Conservation (phyloP, 306 rosid genomes). For the Vachellia collinsii region DNA sequence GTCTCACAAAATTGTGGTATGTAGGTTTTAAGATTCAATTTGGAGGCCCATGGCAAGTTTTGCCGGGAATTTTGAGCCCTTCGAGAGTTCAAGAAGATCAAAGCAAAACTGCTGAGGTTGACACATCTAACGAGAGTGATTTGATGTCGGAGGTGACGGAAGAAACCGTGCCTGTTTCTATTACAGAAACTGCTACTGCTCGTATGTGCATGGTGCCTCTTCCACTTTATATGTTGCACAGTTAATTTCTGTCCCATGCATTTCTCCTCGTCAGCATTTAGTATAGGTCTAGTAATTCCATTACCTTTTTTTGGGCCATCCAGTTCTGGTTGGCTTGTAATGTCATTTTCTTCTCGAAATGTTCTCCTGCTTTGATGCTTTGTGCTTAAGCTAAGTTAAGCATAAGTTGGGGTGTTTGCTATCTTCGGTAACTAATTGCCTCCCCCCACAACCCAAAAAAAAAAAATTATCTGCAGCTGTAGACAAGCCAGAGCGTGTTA, state of each 20-base stretch:
- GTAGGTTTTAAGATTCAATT: conserved; percentile 63
- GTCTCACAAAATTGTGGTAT: neutral
- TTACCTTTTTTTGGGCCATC: neutral
- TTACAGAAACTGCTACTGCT: conserved; percentile 36
- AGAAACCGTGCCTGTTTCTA: conserved; percentile 38
- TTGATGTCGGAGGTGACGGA: conserved; percentile 37
- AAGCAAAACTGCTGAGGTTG: conserved; percentile 34
- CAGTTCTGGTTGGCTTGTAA: neutral
- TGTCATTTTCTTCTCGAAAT: conserved; percentile 5
- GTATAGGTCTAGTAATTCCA: neutral
- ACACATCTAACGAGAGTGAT: conserved; percentile 32
- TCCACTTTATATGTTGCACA: neutral
- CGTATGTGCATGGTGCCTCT: conserved; percentile 37
- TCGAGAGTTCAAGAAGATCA: conserved; percentile 26
- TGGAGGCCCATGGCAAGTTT: conserved; percentile 49
- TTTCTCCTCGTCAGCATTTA: neutral
- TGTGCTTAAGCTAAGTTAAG: too few species aligned
- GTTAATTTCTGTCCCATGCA: neutral
- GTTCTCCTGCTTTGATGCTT: conserved; percentile 9
- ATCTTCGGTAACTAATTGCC: neutral
- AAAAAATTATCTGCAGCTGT: conserved; percentile 37
- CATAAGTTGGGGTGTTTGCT: neutral
- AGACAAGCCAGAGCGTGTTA: conserved; percentile 59
- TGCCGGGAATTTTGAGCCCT: conserved; percentile 47
- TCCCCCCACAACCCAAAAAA: neutral